Base-by-base conservation (phyloP, 345 rosid genomes). In the Salix exigua region DNA sequence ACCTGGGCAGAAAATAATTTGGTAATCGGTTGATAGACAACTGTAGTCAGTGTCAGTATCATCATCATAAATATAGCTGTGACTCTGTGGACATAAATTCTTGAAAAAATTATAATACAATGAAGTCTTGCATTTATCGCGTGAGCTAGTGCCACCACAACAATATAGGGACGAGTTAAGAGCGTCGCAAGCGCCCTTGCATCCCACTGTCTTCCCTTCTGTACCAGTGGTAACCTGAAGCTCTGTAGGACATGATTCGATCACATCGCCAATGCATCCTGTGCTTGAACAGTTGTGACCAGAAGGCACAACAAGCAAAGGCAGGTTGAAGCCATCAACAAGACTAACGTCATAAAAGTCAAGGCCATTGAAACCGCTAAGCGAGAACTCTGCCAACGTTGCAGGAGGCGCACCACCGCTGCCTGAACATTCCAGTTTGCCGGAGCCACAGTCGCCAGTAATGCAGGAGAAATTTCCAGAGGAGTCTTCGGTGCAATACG, bases 241-340 rank as follows among this genome's bases (percentile, higher is more conserved):
- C 74, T 90, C 98, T 14, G 97, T 76, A 0, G 99, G 99, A 74
- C 98, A 96, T 51, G 88, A 73, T n/a, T 78, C 91, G 82, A 88
- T 92, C 28, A 96, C 80, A 53, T 96, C 99, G 33, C 80, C 90
- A 1, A 80, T 77, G 80, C 99, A 96, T 2, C 99, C 96, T 0
- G 92, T 88, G 81, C 75, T 83, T 23, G 89, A 79, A 68, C 99
- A 96, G 75, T 91, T 91, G 17, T 79, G 76, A 0, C 91, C 93
- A 0, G 87, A 66, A 0, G 99, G 99, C 8, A 79, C 91, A 1
- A 95, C 91, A 30, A 90, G 74, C 88, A 95, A 35, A 7, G 97
- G 93, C 26, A 95, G 88, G 83, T 95, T 95, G 91, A 90, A 95
- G 50, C 99, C 99, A 63, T 93, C 97, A 1, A 91, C 99, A 63